Percentiles rank a stretch among this genome's conserved stretches.
These are phyloP conservation scores for Termitomyces sp. DNA, from an alignment of 768 basidiomycete species.

Conservation along the genomic window DNA sequence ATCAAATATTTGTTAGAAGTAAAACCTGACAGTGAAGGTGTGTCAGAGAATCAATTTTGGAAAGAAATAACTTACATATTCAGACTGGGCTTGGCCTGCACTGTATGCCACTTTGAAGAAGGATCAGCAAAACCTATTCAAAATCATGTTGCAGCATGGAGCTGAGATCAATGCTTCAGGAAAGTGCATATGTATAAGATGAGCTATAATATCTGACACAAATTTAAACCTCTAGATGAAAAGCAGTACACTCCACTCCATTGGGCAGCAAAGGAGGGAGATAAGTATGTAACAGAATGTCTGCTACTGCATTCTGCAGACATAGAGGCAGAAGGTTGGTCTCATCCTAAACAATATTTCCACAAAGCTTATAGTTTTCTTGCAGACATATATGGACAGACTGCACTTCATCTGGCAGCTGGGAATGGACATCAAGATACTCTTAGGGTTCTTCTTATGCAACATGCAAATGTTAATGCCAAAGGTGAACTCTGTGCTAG, in stretches of 20 bases:
- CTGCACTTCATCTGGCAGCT: too few relatives aligned
- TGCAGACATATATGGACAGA: too few relatives aligned
- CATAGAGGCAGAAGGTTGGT: background rate
- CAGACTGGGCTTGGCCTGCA: background rate
- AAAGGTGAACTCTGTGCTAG: too few relatives aligned
- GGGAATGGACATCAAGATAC: too few relatives aligned
- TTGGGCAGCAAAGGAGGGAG: background rate
- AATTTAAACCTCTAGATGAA: background rate
- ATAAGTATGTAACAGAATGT: background rate
- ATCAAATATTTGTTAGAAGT: background rate
- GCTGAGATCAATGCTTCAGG: background rate
- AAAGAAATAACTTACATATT: background rate
- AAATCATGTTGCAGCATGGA: background rate
- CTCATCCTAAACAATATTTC: background rate
- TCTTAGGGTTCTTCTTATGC: too few relatives aligned
- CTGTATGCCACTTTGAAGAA: background rate
- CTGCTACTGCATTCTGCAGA: background rate
- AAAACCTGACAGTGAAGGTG: background rate
- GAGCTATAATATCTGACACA: background rate
- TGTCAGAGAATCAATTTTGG: background rate
- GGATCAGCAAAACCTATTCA: background rate
- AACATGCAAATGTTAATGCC: too few relatives aligned
- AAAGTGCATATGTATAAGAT: background rate
- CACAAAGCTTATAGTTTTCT: too few relatives aligned
- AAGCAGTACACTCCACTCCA: background rate